A percentile compares a stretch with the other conserved stretches of the same genome.
Evolutionary conservation across 805 yeast species (phyloP).

Genomic region (Nakazawaea siamensis): DNA sequence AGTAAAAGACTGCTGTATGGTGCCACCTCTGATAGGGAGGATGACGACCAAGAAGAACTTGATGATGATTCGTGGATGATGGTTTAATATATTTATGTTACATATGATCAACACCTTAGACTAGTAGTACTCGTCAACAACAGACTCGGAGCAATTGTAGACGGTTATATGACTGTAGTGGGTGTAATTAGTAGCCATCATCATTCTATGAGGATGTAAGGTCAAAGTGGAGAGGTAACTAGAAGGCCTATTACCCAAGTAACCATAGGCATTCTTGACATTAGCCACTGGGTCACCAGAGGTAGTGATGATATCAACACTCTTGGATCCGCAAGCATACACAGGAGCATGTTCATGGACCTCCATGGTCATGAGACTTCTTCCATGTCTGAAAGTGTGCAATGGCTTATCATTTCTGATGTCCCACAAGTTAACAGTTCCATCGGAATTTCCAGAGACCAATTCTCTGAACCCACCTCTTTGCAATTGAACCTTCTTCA

Average conservation of each 20-base stretch:
- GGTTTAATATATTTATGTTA: neutral
- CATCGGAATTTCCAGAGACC: constrained; percentile 76
- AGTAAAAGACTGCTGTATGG: constrained; percentile 29
- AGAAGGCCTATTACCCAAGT: constrained; percentile 36
- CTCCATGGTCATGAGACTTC: constrained; percentile 58
- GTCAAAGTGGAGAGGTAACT: constrained; percentile 57
- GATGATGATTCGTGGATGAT: neutral
- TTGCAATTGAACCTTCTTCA: constrained; percentile 86
- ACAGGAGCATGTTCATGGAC: constrained; percentile 97
- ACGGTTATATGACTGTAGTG: constrained; percentile 69
- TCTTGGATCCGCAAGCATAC: constrained; percentile 78
- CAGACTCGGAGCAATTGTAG: constrained; percentile 39
- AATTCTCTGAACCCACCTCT: constrained; percentile 92
- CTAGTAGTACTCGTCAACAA: constrained; percentile 13
- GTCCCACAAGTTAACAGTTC: constrained; percentile 86
- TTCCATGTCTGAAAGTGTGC: constrained; percentile 46
- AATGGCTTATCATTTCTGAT: constrained; percentile 71
- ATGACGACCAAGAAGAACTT: neutral
- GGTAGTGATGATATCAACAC: constrained; percentile 78
- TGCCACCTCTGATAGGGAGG: neutral
- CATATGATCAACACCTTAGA: neutral
- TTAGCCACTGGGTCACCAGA: constrained; percentile 65
- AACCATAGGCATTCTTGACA: constrained; percentile 43
- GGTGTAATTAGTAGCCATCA: constrained; percentile 76
- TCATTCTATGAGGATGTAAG: constrained; percentile 93